Evolutionary conservation across 306 rosid species (phyloP).

Genomic region (Nissolia schottii): DNA sequence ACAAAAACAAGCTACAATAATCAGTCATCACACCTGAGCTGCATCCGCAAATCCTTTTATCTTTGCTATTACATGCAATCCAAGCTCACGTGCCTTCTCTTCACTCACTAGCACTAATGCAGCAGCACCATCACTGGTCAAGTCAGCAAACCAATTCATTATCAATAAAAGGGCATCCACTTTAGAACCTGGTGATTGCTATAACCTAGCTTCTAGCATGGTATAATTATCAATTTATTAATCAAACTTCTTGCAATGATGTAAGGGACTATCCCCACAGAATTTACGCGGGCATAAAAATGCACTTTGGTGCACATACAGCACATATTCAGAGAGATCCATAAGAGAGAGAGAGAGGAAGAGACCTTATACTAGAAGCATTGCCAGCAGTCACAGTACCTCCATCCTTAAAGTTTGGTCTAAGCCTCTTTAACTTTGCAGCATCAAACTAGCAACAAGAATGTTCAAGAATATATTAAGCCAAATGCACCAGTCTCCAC

Average conservation of each 20-base stretch:
- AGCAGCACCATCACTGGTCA: conserved; percentile 89
- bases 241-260: conserved; percentile 1
- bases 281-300: conserved; percentile 4
- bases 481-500: neutral
- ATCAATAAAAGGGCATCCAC: conserved; percentile 14
- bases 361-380: conserved; percentile 79
- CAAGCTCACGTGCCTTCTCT: conserved; percentile 73
- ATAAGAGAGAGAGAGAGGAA: conserved; percentile 7
- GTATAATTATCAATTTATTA: neutral
- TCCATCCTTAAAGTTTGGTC: conserved; percentile 79
- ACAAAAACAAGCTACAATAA: conserved; percentile 19
- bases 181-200: conserved; percentile 10
- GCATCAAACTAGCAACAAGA: conserved; percentile 70
- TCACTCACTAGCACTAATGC: conserved; percentile 91
- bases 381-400: conserved; percentile 95
- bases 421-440: conserved; percentile 69
- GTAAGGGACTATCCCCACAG: neutral
- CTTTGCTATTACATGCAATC: conserved; percentile 78
- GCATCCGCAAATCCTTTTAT: conserved; percentile 91
- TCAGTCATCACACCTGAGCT: conserved; percentile 61
- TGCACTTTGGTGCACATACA: neutral
- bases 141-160: conserved; percentile 28
- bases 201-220: conserved; percentile 7
- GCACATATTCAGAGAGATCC: neutral
- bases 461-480: conserved; percentile 11